Conservation (phyloP, 768 basidiomycete species). For the Mycena albidolilacea region DNA sequence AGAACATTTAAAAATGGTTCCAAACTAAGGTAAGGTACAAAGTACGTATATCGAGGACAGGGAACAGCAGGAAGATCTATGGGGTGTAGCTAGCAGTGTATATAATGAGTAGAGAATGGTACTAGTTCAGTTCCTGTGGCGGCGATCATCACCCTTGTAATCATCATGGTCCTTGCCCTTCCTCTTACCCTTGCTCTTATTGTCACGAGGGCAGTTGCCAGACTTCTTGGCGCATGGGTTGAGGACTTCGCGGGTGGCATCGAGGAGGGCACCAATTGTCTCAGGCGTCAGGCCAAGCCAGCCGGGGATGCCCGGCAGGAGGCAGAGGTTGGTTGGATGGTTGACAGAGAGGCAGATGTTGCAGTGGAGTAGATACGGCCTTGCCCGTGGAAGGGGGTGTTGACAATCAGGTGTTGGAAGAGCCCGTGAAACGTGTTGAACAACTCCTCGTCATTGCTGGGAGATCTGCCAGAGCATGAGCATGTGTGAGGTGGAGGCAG, state of each 20-base stretch:
- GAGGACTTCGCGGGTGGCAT: background rate
- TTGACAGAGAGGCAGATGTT: slow-evolving; percentile 2
- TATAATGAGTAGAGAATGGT: background rate
- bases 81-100: too few relatives aligned
- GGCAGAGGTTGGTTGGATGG: slow-evolving; percentile 26
- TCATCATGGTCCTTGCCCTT: background rate
- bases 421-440: background rate
- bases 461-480: background rate
- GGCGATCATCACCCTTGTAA: too few relatives aligned
- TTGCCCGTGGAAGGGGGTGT: background rate
- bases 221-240: background rate
- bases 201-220: background rate
- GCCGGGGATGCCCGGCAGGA: slow-evolving; percentile 1
- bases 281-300: slow-evolving; percentile 20
- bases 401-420: background rate
- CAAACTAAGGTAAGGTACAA: too few relatives aligned
- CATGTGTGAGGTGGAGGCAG: too few relatives aligned
- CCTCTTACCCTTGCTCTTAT: background rate
- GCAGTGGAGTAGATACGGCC: slow-evolving; percentile 16
- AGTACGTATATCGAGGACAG: too few relatives aligned
- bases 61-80: too few relatives aligned
- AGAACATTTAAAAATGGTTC: too few relatives aligned
- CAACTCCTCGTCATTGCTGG: background rate
- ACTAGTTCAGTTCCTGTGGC: too few relatives aligned
- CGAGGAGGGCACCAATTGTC: background rate